phyloP scores from a whole-genome alignment of 768 basidiomycete genomes.

The Clavaria fumosa region DNA sequence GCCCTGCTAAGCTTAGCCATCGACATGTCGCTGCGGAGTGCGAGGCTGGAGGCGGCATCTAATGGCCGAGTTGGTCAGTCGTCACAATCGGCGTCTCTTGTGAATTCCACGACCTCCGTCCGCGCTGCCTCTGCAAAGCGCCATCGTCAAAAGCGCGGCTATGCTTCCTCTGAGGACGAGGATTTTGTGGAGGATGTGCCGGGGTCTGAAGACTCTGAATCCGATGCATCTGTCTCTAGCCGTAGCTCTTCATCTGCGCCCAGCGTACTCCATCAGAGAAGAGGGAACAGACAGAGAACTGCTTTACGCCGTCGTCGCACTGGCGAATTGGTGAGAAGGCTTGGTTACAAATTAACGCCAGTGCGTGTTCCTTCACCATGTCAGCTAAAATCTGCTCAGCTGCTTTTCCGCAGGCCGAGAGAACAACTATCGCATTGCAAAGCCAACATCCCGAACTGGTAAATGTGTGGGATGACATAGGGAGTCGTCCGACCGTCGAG shows the following conservation, averaged over 20 bases:
- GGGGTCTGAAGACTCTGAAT: slow-evolving; percentile 16
- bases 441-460: slow-evolving; percentile 66
- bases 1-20: slow-evolving; percentile 46
- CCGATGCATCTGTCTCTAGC: too few relatives aligned
- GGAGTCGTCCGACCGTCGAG: slow-evolving; percentile 41
- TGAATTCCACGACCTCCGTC: slow-evolving; percentile 30
- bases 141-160: slow-evolving; percentile 12
- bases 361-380: slow-evolving; percentile 23
- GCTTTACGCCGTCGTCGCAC: slow-evolving; percentile 18
- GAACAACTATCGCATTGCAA: slow-evolving; percentile 41
- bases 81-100: slow-evolving; percentile 19
- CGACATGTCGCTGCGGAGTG: slow-evolving; percentile 31
- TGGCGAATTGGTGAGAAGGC: slow-evolving; percentile 35
- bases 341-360: slow-evolving; percentile 64
- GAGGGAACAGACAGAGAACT: slow-evolving; percentile 16
- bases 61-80: slow-evolving; percentile 24
- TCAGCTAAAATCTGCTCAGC: slow-evolving; percentile 7
- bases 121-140: slow-evolving; percentile 28
- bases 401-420: slow-evolving; percentile 44
- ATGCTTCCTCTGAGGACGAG: slow-evolving; percentile 13
- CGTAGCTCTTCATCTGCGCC: too few relatives aligned
- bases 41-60: slow-evolving; percentile 13
- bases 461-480: slow-evolving; percentile 80
- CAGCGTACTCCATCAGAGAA: slow-evolving; percentile 16
- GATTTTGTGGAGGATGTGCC: slow-evolving; percentile 15